Base-by-base conservation (phyloP, 371 early-diverging fungal species). In the Paraphysoderma sedebokerense region DNA sequence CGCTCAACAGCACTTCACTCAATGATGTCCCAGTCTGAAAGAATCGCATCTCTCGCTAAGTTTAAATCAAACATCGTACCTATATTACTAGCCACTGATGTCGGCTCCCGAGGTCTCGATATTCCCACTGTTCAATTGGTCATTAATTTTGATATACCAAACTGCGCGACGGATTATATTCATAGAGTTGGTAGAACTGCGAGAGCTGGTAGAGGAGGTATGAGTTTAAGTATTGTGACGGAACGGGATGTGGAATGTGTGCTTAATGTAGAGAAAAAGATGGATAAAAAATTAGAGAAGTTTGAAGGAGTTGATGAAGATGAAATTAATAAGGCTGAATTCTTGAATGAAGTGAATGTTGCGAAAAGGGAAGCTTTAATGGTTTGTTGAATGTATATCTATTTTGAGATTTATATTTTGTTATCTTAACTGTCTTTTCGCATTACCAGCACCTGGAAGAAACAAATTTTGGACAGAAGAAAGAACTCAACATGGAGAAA, bases 121-220 rank as follows among this genome's bases (percentile, higher is more conserved):
- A 98, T 99, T 50, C 92, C 95, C 11, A 70, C 82, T 0, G 98
- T 98, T 5, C 77, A 91, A 48, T 58, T 86, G 37, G 98, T 99
- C 6, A 62, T 99, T 47, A 98, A 99, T 55, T 95, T 85, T 62
- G 95, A 99, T 60, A 69, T 98, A 9, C 99, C 99, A n/a, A 78
- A 85, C n/a, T 87, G 89, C 59, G 82, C 95, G 7, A 84, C 90
- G 35, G 95, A 92, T 52, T 99, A 98, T 58, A 84, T 98, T 46
- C 99, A 99, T 64, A 77, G 99, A 47, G 93, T 97, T 5, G 99
- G 99, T 53, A 85, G 99, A 68, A 98, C 99, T 11, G 99, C 98
- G 27, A 82, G 98, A 62, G 92, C 95, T 4, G 71, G 78, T 23
- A 65, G 89, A 40, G 84, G 81, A 20, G 99, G 98, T 61, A 65